Evolutionary conservation across 2,329 filamentous ascomycete genomes (phyloP).

Genomic region (Ilyonectria robusta): DNA sequence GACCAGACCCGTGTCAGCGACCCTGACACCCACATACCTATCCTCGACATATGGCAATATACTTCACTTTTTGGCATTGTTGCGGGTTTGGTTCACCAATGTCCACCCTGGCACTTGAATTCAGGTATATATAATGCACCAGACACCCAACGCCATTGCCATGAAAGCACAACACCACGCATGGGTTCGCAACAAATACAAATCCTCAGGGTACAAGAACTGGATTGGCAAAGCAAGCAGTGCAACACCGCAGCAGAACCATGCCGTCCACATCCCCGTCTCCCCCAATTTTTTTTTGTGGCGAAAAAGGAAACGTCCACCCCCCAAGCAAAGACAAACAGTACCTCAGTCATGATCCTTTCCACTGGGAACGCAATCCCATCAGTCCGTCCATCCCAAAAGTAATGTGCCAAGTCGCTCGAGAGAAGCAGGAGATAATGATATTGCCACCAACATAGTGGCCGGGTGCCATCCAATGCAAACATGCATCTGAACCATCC

Average conservation of each 20-base stretch:
- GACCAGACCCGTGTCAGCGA: not conserved
- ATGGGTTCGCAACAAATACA: conserved; percentile 38
- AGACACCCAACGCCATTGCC: conserved; percentile 54
- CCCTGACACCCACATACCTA: not conserved
- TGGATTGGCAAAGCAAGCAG: conserved; percentile 42
- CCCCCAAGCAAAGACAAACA: conserved; percentile 37
- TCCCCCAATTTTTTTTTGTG: conserved; percentile 25
- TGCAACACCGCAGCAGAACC: conserved; percentile 36
- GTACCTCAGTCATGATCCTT: conserved; percentile 39
- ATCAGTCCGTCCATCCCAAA: conserved; percentile 40
- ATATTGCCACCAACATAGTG: conserved; percentile 29
- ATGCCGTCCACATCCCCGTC: conserved; percentile 29
- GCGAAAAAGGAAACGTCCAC: conserved; percentile 32
- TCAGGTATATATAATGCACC: conserved; percentile 52
- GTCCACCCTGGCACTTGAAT: conserved; percentile 36
- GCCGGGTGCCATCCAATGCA: conserved; percentile 19
- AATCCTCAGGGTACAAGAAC: conserved; percentile 40
- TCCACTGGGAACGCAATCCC: conserved; percentile 32
- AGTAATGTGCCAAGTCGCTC: conserved; percentile 33
- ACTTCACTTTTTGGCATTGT: conserved; percentile 1
- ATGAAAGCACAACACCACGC: conserved; percentile 49
- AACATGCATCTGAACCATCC: conserved; percentile 16
- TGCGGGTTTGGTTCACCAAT: conserved; percentile 33
- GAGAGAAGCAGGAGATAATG: conserved; percentile 33
- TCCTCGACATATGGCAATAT: not conserved